These are phyloP conservation scores for Zymoseptoria tritici DNA, from an alignment of 2,329 filamentous ascomycete species.

Conservation along the genomic window DNA sequence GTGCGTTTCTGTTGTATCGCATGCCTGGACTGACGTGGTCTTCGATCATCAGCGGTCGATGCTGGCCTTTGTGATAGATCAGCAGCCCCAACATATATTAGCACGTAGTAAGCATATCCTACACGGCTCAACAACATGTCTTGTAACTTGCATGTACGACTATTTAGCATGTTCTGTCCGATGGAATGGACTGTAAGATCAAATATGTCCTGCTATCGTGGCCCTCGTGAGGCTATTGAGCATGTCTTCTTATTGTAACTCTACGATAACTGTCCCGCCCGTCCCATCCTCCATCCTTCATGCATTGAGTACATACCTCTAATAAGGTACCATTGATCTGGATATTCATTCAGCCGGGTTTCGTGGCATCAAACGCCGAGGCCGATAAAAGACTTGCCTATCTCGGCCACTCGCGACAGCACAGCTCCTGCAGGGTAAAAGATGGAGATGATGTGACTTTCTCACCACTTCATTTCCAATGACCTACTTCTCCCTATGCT, in stretches of 20 bases:
- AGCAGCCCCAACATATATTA: too few species aligned
- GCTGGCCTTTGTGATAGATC: too few species aligned
- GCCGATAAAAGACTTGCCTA: neutral
- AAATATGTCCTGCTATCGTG: too few species aligned
- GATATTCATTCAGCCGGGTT: neutral
- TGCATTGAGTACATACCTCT: neutral
- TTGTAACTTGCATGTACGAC: too few species aligned
- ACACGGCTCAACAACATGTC: too few species aligned
- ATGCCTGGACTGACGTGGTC: neutral
- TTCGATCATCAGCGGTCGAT: too few species aligned
- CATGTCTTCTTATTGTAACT: too few species aligned
- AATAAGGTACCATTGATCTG: neutral
- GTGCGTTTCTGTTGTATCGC: neutral
- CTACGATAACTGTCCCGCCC: too few species aligned
- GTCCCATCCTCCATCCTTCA: neutral
- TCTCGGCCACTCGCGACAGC: constrained; percentile 4
- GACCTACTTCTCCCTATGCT: neutral
- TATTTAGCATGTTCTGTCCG: too few species aligned
- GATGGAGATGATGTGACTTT: neutral
- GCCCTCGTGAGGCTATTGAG: too few species aligned
- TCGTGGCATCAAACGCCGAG: neutral
- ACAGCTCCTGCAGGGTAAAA: neutral
- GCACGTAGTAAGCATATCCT: too few species aligned
- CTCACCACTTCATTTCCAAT: neutral
- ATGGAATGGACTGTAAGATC: too few species aligned